These are phyloP conservation scores for Populus nigra DNA, from an alignment of 345 rosid genomes.

Conservation along the genomic window DNA sequence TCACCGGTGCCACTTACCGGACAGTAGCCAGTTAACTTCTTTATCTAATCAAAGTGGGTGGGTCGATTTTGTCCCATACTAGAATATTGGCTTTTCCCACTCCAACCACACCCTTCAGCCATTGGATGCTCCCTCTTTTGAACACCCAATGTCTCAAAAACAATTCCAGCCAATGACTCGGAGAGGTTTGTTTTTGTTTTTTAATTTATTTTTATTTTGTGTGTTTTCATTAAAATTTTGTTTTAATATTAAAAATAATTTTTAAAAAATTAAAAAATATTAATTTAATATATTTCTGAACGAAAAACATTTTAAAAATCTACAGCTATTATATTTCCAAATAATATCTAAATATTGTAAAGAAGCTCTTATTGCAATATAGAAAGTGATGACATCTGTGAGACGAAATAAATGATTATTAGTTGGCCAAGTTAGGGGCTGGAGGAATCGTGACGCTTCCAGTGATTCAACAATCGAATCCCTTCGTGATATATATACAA, in stretches of 20 bases:
- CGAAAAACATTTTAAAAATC: too few relatives aligned
- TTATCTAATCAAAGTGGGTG: not conserved
- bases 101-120: slow-evolving; percentile 9
- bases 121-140: slow-evolving; percentile 33
- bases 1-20: slow-evolving; percentile 2
- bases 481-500: not conserved
- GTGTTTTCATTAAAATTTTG: too few relatives aligned
- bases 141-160: not conserved
- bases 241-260: too few relatives aligned
- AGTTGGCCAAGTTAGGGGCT: slow-evolving; percentile 16
- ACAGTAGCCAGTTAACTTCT: not conserved
- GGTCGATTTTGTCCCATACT: not conserved
- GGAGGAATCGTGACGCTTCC: slow-evolving; percentile 16
- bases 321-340: too few relatives aligned
- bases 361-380: slow-evolving; percentile 1
- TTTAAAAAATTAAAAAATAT: too few relatives aligned
- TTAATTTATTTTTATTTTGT: too few relatives aligned
- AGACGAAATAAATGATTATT: slow-evolving; percentile 1
- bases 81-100: slow-evolving; percentile 3
- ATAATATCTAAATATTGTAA: not conserved
- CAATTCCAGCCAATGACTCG: not conserved
- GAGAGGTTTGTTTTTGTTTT: too few relatives aligned
- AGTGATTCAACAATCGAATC: not conserved
- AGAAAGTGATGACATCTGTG: slow-evolving; percentile 2
- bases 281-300: too few relatives aligned